Conservation (phyloP, 345 rosid genomes). For the Pistacia vera region DNA sequence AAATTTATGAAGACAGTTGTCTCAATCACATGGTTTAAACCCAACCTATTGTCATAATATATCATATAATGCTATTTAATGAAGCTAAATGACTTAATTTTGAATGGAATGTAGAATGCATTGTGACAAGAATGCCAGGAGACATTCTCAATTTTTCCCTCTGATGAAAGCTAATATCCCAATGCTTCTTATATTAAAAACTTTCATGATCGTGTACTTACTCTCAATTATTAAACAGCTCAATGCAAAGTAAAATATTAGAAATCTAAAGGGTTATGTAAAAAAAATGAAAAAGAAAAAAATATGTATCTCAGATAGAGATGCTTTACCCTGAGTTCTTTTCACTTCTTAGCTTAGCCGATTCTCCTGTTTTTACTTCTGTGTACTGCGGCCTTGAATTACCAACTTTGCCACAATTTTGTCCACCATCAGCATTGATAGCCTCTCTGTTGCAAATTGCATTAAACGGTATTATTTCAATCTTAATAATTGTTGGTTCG, state of each 20-base stretch:
- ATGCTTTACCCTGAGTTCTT: conserved; percentile 37
- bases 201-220: not conserved
- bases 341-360: conserved; percentile 36
- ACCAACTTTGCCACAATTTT: conserved; percentile 29
- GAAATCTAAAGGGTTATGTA: no score
- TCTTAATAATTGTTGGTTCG: conserved; percentile 1
- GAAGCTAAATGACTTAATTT: not conserved
- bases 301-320: not conserved
- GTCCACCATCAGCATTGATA: conserved; percentile 26
- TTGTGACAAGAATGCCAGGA: not conserved
- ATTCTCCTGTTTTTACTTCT: conserved; percentile 33
- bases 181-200: not conserved
- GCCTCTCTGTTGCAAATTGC: conserved; percentile 31
- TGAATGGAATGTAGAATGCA: not conserved
- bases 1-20: not conserved
- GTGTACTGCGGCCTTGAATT: conserved; percentile 27
- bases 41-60: not conserved
- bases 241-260: no score
- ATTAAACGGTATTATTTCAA: conserved; percentile 11
- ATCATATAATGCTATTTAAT: not conserved
- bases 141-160: not conserved
- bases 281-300: not conserved
- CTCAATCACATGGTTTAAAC: not conserved
- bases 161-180: not conserved
- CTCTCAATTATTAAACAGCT: not conserved